Base-by-base conservation (phyloP, 2,329 filamentous ascomycete species). In the Cladophialophora bantiana region DNA sequence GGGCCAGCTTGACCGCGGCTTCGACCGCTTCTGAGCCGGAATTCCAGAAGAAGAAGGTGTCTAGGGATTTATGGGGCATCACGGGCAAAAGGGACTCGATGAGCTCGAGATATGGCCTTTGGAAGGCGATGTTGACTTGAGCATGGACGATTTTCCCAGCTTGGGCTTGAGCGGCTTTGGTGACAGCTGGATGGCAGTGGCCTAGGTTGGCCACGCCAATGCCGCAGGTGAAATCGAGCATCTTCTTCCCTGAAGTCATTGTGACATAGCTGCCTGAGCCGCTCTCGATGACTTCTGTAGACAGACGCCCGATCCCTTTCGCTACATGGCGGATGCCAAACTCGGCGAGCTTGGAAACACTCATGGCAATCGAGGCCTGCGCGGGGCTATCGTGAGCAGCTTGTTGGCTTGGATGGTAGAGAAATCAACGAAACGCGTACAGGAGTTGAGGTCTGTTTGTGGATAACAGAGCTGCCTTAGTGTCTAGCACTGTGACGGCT, bases 21-120 rank as follows among this genome's bases (percentile, higher is more conserved):
- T 78, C 77, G 40, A 78, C 75, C 9, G 69, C 77, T 65, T 78
- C 77, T 10, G 75, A 71, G 18, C 77, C 77, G 4, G 76, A 77
- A 65, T 78, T 78, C 77, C 77, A 78, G 73, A 78, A 77, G 74
- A 78, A 78, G 61, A 79, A 78, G 3, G 76, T 78, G 69, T 79
- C 75, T n/a, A 79, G 73, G 1, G 72, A 73, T 18, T 72, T 71
- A 65, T 79, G 73, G 4, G 77, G 77, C 77, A 79, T 78, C 35
- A 77, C 56, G 1, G 77, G 77, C 18, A 78, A 67, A 7, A 79
- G 69, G 1, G 69, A 66, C 59, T 78, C 66, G 38, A 79, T 72
- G 45, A 79, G 74, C 48, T 77, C 73, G 31, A 78, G 71, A 64
- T 77, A 78, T 4, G 78, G 76, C 63, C 77, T 76, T 57, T 79